Conservation (phyloP, 257 asterid species). For the Solanum clarkiae region DNA sequence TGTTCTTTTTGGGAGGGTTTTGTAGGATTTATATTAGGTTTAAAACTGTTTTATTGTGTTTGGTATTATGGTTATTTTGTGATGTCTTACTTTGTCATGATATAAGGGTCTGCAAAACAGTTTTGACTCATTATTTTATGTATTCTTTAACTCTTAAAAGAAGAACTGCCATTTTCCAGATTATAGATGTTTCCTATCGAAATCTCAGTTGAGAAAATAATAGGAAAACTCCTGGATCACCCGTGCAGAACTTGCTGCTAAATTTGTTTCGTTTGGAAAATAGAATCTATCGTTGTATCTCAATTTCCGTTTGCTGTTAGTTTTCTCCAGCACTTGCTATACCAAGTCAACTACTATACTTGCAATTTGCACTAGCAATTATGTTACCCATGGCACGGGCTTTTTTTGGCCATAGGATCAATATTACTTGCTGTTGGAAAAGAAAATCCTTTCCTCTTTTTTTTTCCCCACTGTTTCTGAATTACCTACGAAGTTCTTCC, state of each 20-base stretch:
- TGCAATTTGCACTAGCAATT: not conserved
- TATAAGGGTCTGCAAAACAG: not conserved
- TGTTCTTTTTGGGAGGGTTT: not conserved
- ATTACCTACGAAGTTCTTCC: not conserved
- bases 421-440: not conserved
- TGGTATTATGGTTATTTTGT: not conserved
- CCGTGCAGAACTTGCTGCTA: not conserved
- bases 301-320: not conserved
- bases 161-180: not conserved
- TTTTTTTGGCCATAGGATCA: not conserved
- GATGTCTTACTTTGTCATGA: not conserved
- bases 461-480: not conserved
- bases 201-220: too few species aligned
- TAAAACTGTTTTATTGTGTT: not conserved
- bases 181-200: not conserved
- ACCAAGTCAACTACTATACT: not conserved
- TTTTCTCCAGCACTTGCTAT: not conserved
- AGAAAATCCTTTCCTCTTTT: not conserved
- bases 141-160: not conserved
- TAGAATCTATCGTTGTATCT: not conserved
- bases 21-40: not conserved
- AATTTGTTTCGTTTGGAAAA: not conserved
- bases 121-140: not conserved
- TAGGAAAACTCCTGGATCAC: too few species aligned
- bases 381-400: not conserved